Evolutionary conservation across 371 early-diverging fungal species (phyloP).

Genomic region (Mucor racemosus): DNA sequence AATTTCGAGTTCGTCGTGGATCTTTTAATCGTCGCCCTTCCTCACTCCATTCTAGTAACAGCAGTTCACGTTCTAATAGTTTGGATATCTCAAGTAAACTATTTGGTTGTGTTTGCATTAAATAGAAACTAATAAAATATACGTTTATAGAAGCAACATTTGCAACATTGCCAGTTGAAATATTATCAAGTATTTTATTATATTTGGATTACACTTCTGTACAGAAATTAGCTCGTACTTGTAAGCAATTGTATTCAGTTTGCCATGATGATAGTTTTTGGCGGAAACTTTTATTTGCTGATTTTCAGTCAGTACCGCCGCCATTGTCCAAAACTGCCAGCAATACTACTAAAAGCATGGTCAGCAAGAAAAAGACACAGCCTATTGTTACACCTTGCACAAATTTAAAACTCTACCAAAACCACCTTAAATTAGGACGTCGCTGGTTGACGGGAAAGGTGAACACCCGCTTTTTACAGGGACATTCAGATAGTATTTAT

Average conservation of each 20-base stretch:
- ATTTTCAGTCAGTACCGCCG: conserved; percentile 25
- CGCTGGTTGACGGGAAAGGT: conserved; percentile 48
- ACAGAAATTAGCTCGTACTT: conserved; percentile 33
- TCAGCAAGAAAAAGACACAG: not conserved
- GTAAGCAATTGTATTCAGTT: conserved; percentile 18
- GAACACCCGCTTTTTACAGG: conserved; percentile 55
- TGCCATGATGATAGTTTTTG: conserved; percentile 35
- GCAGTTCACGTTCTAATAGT: not conserved
- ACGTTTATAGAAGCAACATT: not conserved
- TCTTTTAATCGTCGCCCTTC: conserved; percentile 16
- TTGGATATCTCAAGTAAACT: conserved; percentile 12
- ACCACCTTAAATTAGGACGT: conserved; percentile 28
- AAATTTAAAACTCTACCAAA: conserved; percentile 31
- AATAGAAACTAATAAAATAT: not conserved
- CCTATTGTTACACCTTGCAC: not conserved
- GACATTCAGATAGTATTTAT: conserved; percentile 94
- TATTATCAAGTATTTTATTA: conserved; percentile 28
- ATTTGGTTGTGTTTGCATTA: too few species aligned
- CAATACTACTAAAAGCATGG: not conserved
- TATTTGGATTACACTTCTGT: conserved; percentile 33
- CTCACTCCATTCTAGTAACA: conserved; percentile 10
- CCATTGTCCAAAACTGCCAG: not conserved
- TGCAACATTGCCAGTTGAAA: conserved; percentile 30
- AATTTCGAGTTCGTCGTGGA: conserved; percentile 13
- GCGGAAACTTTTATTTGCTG: conserved; percentile 30